phyloP scores from a whole-genome alignment of 2,329 filamentous ascomycete genomes.

The Cladosporium sp. region DNA sequence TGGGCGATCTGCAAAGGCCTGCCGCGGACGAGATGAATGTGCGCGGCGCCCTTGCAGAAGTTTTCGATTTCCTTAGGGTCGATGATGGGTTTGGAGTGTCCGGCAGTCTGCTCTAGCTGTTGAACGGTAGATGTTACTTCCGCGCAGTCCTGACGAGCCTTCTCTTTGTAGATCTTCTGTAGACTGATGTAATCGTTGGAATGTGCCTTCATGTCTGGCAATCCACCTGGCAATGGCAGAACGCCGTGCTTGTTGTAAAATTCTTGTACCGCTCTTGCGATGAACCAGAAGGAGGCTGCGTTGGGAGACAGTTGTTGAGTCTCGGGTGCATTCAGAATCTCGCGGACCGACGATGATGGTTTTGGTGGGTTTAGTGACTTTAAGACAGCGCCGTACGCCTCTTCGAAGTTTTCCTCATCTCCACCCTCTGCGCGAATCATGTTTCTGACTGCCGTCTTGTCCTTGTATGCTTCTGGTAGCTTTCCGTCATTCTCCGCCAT shows the following conservation, averaged over 20 bases:
- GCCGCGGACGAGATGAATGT: slow-evolving; percentile 79
- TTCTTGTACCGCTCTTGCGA: slow-evolving; percentile 68
- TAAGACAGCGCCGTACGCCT: slow-evolving; percentile 79
- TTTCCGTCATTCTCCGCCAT: slow-evolving; percentile 62
- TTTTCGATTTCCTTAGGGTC: slow-evolving; percentile 71
- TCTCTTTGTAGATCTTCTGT: slow-evolving; percentile 87
- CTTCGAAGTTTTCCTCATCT: slow-evolving; percentile 88
- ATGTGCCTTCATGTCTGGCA: slow-evolving; percentile 97
- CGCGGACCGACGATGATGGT: slow-evolving; percentile 62
- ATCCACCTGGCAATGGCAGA: slow-evolving; percentile 75
- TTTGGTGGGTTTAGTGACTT: slow-evolving; percentile 71
- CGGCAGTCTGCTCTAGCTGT: slow-evolving; percentile 45
- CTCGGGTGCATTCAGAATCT: slow-evolving; percentile 70
- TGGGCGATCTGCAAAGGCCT: slow-evolving; percentile 46
- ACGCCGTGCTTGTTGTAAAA: slow-evolving; percentile 70
- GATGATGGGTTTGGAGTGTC: slow-evolving; percentile 42
- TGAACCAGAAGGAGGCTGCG: slow-evolving; percentile 76
- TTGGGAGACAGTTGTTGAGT: slow-evolving; percentile 41
- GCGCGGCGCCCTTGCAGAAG: slow-evolving; percentile 92
- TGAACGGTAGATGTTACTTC: slow-evolving; percentile 66
- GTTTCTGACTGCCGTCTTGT: slow-evolving; percentile 77
- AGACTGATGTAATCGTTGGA: slow-evolving; percentile 83
- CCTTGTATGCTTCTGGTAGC: slow-evolving; percentile 67
- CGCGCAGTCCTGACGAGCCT: slow-evolving; percentile 70
- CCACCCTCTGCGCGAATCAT: slow-evolving; percentile 68